phyloP scores from a whole-genome alignment of 1,284 basidiomycete species.

The Ceratobasidium sp. region DNA sequence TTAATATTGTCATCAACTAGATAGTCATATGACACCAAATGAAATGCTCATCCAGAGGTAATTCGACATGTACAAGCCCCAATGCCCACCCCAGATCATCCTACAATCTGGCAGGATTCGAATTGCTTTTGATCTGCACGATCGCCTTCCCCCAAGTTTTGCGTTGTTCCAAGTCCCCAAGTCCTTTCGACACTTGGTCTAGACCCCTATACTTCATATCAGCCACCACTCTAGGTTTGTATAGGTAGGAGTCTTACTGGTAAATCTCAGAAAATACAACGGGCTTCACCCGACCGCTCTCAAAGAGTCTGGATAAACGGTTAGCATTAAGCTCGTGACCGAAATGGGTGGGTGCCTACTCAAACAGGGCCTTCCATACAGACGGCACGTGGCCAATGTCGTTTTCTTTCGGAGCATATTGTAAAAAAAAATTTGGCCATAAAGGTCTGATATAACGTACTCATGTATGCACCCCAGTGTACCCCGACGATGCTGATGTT shows the following conservation, averaged over 20 bases:
- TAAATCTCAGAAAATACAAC: slow-evolving; percentile 77
- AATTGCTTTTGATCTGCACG: slow-evolving; percentile 65
- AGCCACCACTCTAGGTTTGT: not conserved
- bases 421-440: not conserved
- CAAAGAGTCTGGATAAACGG: slow-evolving; percentile 59
- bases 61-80: not conserved
- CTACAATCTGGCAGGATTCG: slow-evolving; percentile 44
- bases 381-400: slow-evolving; percentile 69
- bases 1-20: not conserved
- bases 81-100: not conserved
- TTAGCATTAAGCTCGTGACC: not conserved
- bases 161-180: slow-evolving; percentile 72
- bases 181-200: slow-evolving; percentile 66
- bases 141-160: slow-evolving; percentile 95
- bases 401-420: slow-evolving; percentile 57
- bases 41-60: too few relatives aligned
- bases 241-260: slow-evolving; percentile 46
- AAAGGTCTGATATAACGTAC: slow-evolving; percentile 51
- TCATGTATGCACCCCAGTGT: slow-evolving; percentile 82
- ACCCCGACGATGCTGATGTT: slow-evolving; percentile 83
- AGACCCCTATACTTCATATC: slow-evolving; percentile 51
- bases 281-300: slow-evolving; percentile 70
- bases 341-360: slow-evolving; percentile 52
- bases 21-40: not conserved
- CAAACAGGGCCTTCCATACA: slow-evolving; percentile 80